Evolutionary conservation across 768 basidiomycete species (phyloP).

Genomic region (Trametes villosa): DNA sequence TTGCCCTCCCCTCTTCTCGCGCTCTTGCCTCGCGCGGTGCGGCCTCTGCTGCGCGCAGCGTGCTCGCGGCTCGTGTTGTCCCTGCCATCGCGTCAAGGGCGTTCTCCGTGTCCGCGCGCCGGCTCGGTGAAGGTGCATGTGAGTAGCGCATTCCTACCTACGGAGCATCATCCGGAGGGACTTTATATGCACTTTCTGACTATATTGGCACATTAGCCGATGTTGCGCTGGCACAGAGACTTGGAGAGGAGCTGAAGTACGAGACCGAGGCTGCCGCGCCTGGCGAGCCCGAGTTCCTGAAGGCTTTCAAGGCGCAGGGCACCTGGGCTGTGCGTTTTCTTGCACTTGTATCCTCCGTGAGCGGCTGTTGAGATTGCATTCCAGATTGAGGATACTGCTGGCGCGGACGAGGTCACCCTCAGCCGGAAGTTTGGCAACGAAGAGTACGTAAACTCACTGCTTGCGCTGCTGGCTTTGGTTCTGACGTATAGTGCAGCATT

Average conservation of each 20-base stretch:
- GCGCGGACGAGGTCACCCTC: constrained; percentile 82
- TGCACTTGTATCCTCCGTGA: no score
- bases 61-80: constrained; percentile 30
- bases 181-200: neutral
- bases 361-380: no score
- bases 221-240: constrained; percentile 70
- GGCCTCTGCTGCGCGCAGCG: constrained; percentile 24
- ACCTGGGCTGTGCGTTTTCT: constrained; percentile 73
- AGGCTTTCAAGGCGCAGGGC: constrained; percentile 70
- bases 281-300: constrained; percentile 74
- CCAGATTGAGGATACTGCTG: constrained; percentile 70
- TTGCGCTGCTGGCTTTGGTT: neutral
- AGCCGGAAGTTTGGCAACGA: constrained; percentile 91
- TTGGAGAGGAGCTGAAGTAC: constrained; percentile 83
- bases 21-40: constrained; percentile 34
- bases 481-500: constrained; percentile 54
- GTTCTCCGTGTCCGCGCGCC: constrained; percentile 45
- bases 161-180: neutral
- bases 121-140: constrained; percentile 51
- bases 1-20: constrained; percentile 51
- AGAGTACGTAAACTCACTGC: constrained; percentile 57
- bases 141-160: constrained; percentile 26
- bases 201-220: constrained; percentile 55
- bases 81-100: constrained; percentile 37
- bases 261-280: constrained; percentile 66